phyloP scores from a whole-genome alignment of 768 basidiomycete species.

The Trametes punicea region DNA sequence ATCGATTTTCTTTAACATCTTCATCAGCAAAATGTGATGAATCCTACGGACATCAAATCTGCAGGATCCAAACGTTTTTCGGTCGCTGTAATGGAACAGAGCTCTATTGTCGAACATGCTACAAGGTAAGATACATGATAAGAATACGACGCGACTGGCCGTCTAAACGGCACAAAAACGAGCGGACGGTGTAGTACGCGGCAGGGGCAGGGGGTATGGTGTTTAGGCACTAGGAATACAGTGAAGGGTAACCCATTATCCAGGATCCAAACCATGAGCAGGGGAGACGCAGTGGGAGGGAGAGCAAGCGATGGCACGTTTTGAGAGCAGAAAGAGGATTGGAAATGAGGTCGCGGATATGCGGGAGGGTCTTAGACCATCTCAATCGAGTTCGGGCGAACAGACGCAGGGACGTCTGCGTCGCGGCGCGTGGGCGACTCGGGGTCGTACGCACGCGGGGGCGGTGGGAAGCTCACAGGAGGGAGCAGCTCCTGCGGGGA shows the following conservation, averaged over 20 bases:
- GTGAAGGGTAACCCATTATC: conserved; percentile 4
- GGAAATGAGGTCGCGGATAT: background rate
- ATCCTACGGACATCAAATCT: no score
- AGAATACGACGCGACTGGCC: conserved; percentile 12
- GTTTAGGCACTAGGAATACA: conserved; percentile 15
- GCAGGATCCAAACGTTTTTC: no score
- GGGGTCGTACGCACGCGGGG: conserved; percentile 16
- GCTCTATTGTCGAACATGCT: background rate
- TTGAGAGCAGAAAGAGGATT: background rate
- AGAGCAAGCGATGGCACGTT: background rate
- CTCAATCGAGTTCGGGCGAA: conserved; percentile 16
- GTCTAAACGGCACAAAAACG: background rate
- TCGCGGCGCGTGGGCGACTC: conserved; percentile 11
- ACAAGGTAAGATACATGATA: conserved; percentile 12
- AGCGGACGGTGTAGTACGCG: background rate
- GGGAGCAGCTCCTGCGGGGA: conserved; percentile 7
- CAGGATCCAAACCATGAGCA: conserved; percentile 1
- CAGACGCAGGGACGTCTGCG: conserved; percentile 20
- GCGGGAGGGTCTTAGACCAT: conserved; percentile 10
- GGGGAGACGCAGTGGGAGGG: conserved; percentile 1
- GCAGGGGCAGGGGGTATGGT: conserved; percentile 3
- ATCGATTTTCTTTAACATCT: no score
- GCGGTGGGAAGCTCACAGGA: conserved; percentile 14
- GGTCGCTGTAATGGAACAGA: no score
- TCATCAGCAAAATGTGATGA: no score